Conservation (phyloP, 2,329 filamentous ascomycete species). For the Monosporascus sp. region DNA sequence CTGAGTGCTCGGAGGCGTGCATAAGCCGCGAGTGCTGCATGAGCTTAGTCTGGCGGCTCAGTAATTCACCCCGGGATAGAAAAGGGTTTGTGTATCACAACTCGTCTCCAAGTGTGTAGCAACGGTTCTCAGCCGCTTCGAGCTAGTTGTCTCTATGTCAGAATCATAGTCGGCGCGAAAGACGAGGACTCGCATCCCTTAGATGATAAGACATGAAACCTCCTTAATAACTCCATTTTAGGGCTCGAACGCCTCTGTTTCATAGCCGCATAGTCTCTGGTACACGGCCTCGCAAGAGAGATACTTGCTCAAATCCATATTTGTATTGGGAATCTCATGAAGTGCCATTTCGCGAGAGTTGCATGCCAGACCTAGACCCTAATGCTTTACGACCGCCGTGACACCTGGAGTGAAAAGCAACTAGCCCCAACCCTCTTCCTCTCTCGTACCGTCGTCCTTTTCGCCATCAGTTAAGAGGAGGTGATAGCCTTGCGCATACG, state of each 20-base stretch:
- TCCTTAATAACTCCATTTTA: too few relatives aligned
- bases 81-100: too few relatives aligned
- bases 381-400: slow-evolving; percentile 33
- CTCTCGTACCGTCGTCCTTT: slow-evolving; percentile 14
- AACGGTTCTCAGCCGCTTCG: too few relatives aligned
- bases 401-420: slow-evolving; percentile 32
- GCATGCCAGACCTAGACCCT: slow-evolving; percentile 32
- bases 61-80: too few relatives aligned
- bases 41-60: too few relatives aligned
- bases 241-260: not conserved
- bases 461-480: slow-evolving; percentile 47
- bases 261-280: not conserved
- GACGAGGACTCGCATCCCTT: too few relatives aligned
- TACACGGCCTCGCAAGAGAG: not conserved
- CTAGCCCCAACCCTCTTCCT: slow-evolving; percentile 24
- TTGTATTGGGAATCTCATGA: not conserved
- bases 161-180: too few relatives aligned
- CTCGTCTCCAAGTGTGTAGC: too few relatives aligned
- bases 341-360: slow-evolving; percentile 22
- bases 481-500: slow-evolving; percentile 60
- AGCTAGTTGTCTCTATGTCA: too few relatives aligned
- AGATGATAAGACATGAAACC: too few relatives aligned
- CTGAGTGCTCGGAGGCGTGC: too few relatives aligned
- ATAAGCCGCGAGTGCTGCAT: too few relatives aligned
- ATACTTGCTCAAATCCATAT: not conserved